Percentiles rank a stretch among this genome's conserved stretches.
Conservation (phyloP, 2,329 filamentous ascomycete species). For the Trichophyton benhamiae region DNA sequence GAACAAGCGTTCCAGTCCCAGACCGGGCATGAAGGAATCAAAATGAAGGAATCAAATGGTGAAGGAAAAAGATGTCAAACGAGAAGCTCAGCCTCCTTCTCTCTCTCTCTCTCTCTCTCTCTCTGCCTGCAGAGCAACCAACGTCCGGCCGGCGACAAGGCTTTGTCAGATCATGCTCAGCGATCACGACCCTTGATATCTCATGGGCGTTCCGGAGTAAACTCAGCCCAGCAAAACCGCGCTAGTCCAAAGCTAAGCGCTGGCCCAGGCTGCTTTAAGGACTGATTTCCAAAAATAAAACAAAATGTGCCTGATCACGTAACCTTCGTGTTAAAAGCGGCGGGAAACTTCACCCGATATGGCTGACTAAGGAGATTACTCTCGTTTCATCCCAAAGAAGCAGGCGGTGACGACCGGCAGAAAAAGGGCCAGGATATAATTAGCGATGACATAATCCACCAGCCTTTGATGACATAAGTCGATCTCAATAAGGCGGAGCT, state of each 20-base stretch:
- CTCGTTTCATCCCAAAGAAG: neutral
- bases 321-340: neutral
- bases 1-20: neutral
- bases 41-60: neutral
- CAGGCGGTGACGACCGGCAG: neutral
- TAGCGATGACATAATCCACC: neutral
- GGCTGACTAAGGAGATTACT: neutral
- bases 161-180: neutral
- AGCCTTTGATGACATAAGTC: neutral
- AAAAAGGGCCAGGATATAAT: neutral
- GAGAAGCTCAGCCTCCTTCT: neutral
- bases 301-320: neutral
- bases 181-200: neutral
- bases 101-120: neutral
- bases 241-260: neutral
- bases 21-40: neutral
- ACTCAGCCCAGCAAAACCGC: neutral
- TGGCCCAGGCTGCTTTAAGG: neutral
- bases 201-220: neutral
- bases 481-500: neutral
- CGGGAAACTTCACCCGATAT: neutral
- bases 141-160: neutral
- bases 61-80: neutral
- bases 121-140: constrained; percentile 1
- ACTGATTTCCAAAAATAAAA: neutral